Conservation (phyloP, 305 asterid genomes). For the Fraxinus velutina region DNA sequence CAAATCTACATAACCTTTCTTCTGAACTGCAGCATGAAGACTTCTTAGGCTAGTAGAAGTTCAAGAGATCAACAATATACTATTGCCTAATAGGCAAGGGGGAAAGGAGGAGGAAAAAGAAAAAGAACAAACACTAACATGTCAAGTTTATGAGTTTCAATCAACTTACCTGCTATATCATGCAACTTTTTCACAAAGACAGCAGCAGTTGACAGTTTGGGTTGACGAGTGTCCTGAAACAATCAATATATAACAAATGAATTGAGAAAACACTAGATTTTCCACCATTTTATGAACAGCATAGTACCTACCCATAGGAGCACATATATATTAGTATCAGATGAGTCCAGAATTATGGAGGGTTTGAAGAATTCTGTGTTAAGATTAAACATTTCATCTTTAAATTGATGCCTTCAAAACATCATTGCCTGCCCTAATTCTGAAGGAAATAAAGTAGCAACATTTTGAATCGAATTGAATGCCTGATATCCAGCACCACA, state of each 20-base stretch:
- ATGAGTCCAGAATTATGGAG: background rate
- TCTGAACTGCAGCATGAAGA: conserved; percentile 64
- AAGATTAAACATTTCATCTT: background rate
- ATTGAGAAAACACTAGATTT: background rate
- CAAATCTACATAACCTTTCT: conserved; percentile 89
- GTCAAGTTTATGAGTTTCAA: conserved; percentile 9
- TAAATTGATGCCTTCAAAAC: background rate
- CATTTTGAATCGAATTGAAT: conserved; percentile 10
- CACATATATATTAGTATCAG: background rate
- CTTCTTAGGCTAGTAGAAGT: conserved; percentile 23
- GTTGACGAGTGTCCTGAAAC: conserved; percentile 75
- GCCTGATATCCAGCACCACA: background rate
- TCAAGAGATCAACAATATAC: conserved; percentile 15
- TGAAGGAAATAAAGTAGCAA: conserved; percentile 10
- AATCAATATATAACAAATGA: conserved; percentile 12
- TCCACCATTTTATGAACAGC: background rate
- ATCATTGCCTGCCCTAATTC: background rate
- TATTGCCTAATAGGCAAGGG: conserved; percentile 15
- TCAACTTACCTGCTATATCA: conserved; percentile 78
- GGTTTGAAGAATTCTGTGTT: background rate
- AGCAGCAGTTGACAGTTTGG: conserved; percentile 87
- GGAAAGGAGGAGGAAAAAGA: conserved; percentile 5
- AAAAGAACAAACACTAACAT: background rate
- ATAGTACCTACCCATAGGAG: background rate
- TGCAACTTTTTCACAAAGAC: conserved; percentile 81